phyloP scores from a whole-genome alignment of 768 basidiomycete species.

The Dioszegia hungarica region DNA sequence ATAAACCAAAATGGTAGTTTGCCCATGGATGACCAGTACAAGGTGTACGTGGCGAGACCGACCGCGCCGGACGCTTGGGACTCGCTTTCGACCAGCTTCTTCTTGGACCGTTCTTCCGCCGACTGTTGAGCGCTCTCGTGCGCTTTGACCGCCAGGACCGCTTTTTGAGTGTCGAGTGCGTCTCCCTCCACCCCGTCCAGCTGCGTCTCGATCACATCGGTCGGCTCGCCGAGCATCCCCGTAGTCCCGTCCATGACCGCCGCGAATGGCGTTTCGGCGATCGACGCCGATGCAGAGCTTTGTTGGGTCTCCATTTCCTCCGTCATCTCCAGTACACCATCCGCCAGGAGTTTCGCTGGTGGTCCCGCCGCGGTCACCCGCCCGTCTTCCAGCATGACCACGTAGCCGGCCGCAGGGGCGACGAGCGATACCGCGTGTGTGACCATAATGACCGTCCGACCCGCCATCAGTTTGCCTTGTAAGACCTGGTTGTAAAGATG shows the following conservation, averaged over 20 bases:
- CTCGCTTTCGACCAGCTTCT: slow-evolving; percentile 43
- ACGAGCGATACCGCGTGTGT: slow-evolving; percentile 48
- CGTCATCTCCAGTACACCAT: slow-evolving; percentile 30
- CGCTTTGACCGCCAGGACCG: slow-evolving; percentile 26
- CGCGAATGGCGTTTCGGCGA: slow-evolving; percentile 4
- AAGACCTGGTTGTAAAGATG: slow-evolving; percentile 38
- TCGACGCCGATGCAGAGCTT: slow-evolving; percentile 3
- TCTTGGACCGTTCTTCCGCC: slow-evolving; percentile 23
- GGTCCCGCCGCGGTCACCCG: slow-evolving; percentile 31
- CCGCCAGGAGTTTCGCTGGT: slow-evolving; percentile 25
- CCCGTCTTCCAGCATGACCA: slow-evolving; percentile 42
- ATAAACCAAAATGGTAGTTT: slow-evolving; percentile 36
- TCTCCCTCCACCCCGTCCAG: slow-evolving; percentile 28
- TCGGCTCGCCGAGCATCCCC: background rate
- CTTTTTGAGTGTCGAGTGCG: slow-evolving; percentile 33
- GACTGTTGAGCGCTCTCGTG: background rate
- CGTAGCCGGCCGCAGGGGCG: slow-evolving; percentile 37
- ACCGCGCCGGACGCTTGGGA: slow-evolving; percentile 34
- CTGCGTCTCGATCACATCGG: slow-evolving; percentile 31
- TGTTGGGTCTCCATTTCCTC: slow-evolving; percentile 20
- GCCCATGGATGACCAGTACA: slow-evolving; percentile 42
- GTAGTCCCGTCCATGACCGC: background rate
- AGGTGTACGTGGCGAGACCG: slow-evolving; percentile 30
- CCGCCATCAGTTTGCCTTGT: slow-evolving; percentile 25
- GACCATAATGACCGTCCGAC: slow-evolving; percentile 42